Evolutionary conservation across 768 basidiomycete genomes (phyloP), one percentile per base, ranked within the genome.

Genomic region (Calvatia gigantea): DNA sequence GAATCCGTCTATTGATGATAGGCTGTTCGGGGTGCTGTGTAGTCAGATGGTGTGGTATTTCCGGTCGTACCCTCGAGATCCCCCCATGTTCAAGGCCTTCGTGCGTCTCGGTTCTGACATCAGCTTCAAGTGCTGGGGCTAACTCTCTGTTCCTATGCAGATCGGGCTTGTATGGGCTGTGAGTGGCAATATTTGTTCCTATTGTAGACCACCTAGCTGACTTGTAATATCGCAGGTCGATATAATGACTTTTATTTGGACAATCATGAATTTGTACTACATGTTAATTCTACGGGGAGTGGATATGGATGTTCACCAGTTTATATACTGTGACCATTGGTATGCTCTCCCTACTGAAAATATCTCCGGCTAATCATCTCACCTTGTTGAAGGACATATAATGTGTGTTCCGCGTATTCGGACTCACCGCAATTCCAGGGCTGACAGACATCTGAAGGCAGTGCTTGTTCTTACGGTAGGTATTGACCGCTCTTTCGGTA

Each of bases 31-130:
- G 23, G 12, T 52, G 21, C 31, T 41, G 12, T 43, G 19, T 17
- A 52, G 51, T 15, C 51, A 52, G 19, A 43, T 43, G 15, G 29
- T 32, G 2, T 52, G 51, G 51, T 52, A 52, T 25, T 52, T 52
- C 14, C 41, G 51, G 23, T 52, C 51, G 8, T 52, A 52, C 23
- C 29, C 51, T 12, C 38, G n/a, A 25, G 51, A 52, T 23, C 51
- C 51, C 15, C n/a, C 17, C 28, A 25, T 4, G 15, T 52, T 52
- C 51, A 52, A 43, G 37, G 11, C 28, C 8, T 52, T 52, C 12
- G 51, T 52, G 28, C 19, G 51, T 6, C 17, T 14, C 6, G 12
- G n/a, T 14, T 31, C 14, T 23, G 11, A 17, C n/a, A 17, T 11
- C n/a, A 21, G 1, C 5, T 11, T 32, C 15, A 17, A 19, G 17